Evolutionary conservation across 2,329 filamentous ascomycete species (phyloP).

Genomic region (Esteya vermicola): DNA sequence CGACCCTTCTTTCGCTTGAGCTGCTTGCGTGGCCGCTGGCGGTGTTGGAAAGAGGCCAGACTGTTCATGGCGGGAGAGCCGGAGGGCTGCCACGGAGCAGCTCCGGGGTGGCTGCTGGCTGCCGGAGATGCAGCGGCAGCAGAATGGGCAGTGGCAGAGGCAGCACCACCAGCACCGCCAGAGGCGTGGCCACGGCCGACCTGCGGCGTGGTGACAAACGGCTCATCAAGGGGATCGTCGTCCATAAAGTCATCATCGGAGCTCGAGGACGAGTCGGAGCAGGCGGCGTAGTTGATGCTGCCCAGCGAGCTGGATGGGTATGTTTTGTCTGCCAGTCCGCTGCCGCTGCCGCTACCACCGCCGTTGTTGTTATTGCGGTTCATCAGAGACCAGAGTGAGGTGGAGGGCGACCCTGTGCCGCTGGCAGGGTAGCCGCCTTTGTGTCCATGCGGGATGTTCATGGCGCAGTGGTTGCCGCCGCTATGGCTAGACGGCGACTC

Average conservation of each 20-base stretch:
- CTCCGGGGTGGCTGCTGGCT: too few species aligned
- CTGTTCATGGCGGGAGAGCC: constrained; percentile 57
- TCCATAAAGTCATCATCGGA: constrained; percentile 59
- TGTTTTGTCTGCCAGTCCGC: constrained; percentile 57
- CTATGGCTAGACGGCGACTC: constrained; percentile 56
- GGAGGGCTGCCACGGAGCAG: constrained; percentile 7
- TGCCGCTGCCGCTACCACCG: too few species aligned
- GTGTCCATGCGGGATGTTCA: constrained; percentile 47
- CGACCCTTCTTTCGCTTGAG: constrained; percentile 37
- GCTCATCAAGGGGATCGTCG: constrained; percentile 64
- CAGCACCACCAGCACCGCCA: constrained; percentile 21
- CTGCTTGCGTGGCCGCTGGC: constrained; percentile 59
- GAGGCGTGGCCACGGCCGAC: constrained; percentile 42
- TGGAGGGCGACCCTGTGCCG: constrained; percentile 52
- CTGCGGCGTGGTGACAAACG: constrained; percentile 73
- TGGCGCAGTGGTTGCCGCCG: constrained; percentile 19
- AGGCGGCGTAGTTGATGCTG: constrained; percentile 51
- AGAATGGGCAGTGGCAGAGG: constrained; percentile 43
- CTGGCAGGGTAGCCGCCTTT: constrained; percentile 29
- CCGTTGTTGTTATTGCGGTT: constrained; percentile 27
- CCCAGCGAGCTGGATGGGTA: constrained; percentile 69
- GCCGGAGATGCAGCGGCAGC: constrained; percentile 24
- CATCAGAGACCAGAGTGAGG: constrained; percentile 58
- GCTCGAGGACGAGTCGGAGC: constrained; percentile 63
- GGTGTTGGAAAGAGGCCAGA: constrained; percentile 70